These are phyloP conservation scores for Sclerotinia subarctica DNA, from an alignment of 2,329 filamentous ascomycete species.

Conservation along the genomic window DNA sequence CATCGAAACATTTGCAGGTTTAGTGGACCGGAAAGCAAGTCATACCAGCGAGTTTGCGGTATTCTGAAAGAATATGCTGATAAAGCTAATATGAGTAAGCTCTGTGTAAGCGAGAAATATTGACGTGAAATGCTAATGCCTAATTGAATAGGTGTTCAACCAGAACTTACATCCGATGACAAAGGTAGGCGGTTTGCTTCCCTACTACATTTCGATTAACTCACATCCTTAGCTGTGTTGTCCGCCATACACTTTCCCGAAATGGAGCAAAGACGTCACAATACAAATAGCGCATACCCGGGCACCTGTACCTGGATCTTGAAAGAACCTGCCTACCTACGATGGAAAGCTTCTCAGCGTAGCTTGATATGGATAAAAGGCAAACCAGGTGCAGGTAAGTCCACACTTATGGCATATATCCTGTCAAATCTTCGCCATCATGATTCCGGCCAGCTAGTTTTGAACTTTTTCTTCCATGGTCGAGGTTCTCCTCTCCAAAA, in stretches of 20 bases:
- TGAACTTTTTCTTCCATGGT: slow-evolving; percentile 41
- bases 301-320: slow-evolving; percentile 41
- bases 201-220: not conserved
- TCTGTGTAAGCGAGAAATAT: not conserved
- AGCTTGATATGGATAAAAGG: slow-evolving; percentile 43
- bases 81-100: slow-evolving; percentile 7
- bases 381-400: slow-evolving; percentile 44
- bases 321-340: slow-evolving; percentile 29
- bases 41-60: not conserved
- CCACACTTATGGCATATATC: slow-evolving; percentile 41
- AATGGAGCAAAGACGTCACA: slow-evolving; percentile 33
- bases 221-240: not conserved
- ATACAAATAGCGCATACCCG: slow-evolving; percentile 29
- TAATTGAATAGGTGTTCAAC: slow-evolving; percentile 3
- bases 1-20: slow-evolving; percentile 27
- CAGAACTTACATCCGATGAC: not conserved
- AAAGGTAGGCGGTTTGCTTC: not conserved
- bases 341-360: slow-evolving; percentile 28
- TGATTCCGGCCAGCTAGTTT: not conserved
- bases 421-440: slow-evolving; percentile 28
- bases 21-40: slow-evolving; percentile 1
- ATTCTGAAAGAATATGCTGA: slow-evolving; percentile 11
- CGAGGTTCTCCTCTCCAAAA: slow-evolving; percentile 39
- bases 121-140: not conserved
- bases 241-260: slow-evolving; percentile 36